A percentile compares a stretch with the other conserved stretches of the same genome.
These are phyloP conservation scores for Calonectria hawksworthii DNA, from an alignment of 2,329 filamentous ascomycete species.

Conservation along the genomic window DNA sequence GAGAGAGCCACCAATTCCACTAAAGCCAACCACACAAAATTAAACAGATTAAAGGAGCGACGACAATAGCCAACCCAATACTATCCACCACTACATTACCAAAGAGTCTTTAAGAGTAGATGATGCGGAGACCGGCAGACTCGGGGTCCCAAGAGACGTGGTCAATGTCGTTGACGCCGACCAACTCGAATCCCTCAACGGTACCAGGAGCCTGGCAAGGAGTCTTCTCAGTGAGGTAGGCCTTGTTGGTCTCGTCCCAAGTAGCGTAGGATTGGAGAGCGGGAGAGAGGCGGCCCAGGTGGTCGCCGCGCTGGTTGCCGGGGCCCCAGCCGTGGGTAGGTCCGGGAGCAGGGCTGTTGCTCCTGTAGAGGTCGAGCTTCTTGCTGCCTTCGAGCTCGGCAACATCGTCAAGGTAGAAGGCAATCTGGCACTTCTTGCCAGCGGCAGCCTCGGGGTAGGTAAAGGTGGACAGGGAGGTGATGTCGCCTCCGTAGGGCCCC, in stretches of 20 bases:
- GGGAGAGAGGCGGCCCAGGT: conserved; percentile 34
- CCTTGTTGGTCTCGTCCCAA: conserved; percentile 33
- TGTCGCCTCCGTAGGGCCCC: conserved; percentile 40
- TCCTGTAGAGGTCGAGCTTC: conserved; percentile 48
- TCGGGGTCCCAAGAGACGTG: conserved; percentile 32
- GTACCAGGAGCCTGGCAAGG: conserved; percentile 34
- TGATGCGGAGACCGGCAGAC: conserved; percentile 32
- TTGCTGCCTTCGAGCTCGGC: conserved; percentile 38
- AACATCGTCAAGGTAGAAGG: conserved; percentile 42
- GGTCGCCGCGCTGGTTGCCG: conserved; percentile 45
- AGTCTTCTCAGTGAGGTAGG: conserved; percentile 35
- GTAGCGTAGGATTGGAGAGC: conserved; percentile 11
- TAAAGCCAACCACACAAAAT: not conserved
- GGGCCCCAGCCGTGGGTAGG: conserved; percentile 38
- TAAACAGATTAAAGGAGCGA: not conserved
- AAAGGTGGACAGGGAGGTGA: conserved; percentile 48
- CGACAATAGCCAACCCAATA: not conserved
- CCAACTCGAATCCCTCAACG: conserved; percentile 36
- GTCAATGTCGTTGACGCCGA: conserved; percentile 37
- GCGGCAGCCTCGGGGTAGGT: conserved; percentile 38
- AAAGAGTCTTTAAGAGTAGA: conserved; percentile 16
- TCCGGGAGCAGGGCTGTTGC: conserved; percentile 39
- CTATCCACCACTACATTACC: not conserved
- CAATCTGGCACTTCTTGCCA: conserved; percentile 45
- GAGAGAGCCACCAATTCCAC: not conserved